Base-by-base conservation (phyloP, 441 rosid species). In the Syzygium syzygioides region DNA sequence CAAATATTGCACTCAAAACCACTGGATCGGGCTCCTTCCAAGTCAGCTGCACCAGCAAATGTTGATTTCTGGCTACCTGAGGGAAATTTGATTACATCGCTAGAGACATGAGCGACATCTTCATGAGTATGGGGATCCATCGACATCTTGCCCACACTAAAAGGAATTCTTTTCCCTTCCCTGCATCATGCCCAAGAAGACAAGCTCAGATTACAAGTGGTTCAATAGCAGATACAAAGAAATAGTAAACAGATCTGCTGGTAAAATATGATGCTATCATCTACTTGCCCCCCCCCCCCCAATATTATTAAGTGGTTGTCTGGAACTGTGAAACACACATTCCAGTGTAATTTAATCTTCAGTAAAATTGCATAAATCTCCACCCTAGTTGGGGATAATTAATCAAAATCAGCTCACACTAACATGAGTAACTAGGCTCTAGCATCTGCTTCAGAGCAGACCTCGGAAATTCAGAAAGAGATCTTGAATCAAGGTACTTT, bases 1-100 rank as follows among this genome's bases (percentile, higher is more conserved):
- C 90, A 89, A 13, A 89, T 89, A 62, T 89, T 86, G 86, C 90
- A 89, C 17, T 89, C 90, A 55, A 86, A 86, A 56, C 87, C 87
- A 37, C 87, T 45, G 52, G 59, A 54, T 45, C 1, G 64, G 68
- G 68, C 87, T 55, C 66, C 87, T 56, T 86, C 87, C 14, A 86
- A 56, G 48, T 86, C 64, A 86, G 50, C 23, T 34, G 66, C 87
- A 56, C 52, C 68, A 11, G 87, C 4, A 34, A 15, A 13, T 8
- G 25, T n/a, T 30, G 60, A 86, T 32, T 57, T 23, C 87, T 60
- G 64, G 87, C 64, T 20, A 37, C 50, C 30, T 60, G 52, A 86
- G 68, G 64, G 30, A 56, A 68, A 55, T 41, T 56, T 54, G 48
- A 37, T 56, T 28, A 55, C 18, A 15, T 23, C 64, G 48, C 32